A percentile compares a stretch with the other conserved stretches of the same genome.
Conservation (phyloP, 768 basidiomycete genomes). For the Rhizopogon rudus region DNA sequence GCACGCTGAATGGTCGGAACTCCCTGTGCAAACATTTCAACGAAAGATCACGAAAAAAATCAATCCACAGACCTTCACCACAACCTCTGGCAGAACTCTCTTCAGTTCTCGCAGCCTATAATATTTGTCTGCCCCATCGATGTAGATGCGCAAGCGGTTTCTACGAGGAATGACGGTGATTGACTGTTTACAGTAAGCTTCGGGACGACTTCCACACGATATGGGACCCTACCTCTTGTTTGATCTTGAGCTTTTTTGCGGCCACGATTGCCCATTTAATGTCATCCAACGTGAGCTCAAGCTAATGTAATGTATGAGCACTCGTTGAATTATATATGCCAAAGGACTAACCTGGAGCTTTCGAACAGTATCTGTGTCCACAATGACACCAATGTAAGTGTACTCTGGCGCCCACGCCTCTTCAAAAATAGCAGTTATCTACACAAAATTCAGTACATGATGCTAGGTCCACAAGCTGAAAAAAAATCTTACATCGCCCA, state of each 20-base stretch:
- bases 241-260: slow-evolving; percentile 88
- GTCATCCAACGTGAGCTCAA: slow-evolving; percentile 90
- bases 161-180: slow-evolving; percentile 74
- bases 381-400: slow-evolving; percentile 89
- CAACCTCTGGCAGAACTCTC: slow-evolving; percentile 75
- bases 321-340: background rate
- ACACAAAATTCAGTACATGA: background rate
- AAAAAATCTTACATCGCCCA: slow-evolving; percentile 72
- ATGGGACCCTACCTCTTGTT: slow-evolving; percentile 56
- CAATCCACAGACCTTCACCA: slow-evolving; percentile 67
- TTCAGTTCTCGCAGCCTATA: slow-evolving; percentile 85
- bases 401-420: slow-evolving; percentile 95
- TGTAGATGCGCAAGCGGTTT: slow-evolving; percentile 72
- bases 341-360: slow-evolving; percentile 68
- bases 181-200: slow-evolving; percentile 35
- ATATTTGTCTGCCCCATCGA: slow-evolving; percentile 75
- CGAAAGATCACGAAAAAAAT: background rate
- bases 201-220: background rate
- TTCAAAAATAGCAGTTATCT: slow-evolving; percentile 91
- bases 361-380: slow-evolving; percentile 83
- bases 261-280: slow-evolving; percentile 88
- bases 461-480: background rate
- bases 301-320: slow-evolving; percentile 35
- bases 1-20: slow-evolving; percentile 85
- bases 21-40: slow-evolving; percentile 45